phyloP scores from a whole-genome alignment of 192 early-diverging fungal genomes.

The Umbelopsis vinacea region DNA sequence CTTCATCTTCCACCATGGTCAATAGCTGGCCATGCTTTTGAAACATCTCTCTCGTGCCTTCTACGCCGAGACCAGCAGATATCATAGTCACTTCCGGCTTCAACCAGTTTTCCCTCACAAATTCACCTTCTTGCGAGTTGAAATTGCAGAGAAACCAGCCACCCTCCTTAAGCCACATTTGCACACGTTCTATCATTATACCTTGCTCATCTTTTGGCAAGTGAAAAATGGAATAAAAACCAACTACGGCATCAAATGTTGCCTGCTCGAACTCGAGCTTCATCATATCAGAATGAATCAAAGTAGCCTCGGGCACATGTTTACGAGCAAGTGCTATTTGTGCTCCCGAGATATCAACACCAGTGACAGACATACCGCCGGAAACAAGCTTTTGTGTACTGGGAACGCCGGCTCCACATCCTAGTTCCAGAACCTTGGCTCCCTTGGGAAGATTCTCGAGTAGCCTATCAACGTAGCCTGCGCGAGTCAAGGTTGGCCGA shows the following conservation, averaged over 20 bases:
- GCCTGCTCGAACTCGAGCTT: background rate
- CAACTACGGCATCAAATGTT: conserved; percentile 20
- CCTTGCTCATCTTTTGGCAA: conserved; percentile 12
- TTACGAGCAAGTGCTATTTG: conserved; percentile 2
- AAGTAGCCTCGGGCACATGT: conserved; percentile 18
- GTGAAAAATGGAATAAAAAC: conserved; percentile 22
- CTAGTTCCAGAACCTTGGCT: conserved; percentile 15
- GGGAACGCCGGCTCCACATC: conserved; percentile 9
- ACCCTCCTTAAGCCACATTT: conserved; percentile 11
- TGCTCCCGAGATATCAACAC: conserved; percentile 15
- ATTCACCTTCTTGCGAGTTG: conserved; percentile 7
- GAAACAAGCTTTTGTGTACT: background rate
- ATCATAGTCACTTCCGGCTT: conserved; percentile 5
- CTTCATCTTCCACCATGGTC: conserved; percentile 9
- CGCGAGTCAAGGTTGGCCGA: background rate
- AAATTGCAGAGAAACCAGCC: conserved; percentile 28
- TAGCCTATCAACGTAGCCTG: background rate
- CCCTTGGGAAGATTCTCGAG: background rate
- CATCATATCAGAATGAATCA: conserved; percentile 23
- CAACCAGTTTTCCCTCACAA: conserved; percentile 6
- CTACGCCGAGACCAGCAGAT: conserved; percentile 4
- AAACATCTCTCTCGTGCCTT: conserved; percentile 21
- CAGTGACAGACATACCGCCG: background rate
- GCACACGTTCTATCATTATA: conserved; percentile 2
- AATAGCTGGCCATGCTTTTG: background rate